phyloP scores from a whole-genome alignment of 371 early-diverging fungal species.

The Actinomucor elegans region DNA sequence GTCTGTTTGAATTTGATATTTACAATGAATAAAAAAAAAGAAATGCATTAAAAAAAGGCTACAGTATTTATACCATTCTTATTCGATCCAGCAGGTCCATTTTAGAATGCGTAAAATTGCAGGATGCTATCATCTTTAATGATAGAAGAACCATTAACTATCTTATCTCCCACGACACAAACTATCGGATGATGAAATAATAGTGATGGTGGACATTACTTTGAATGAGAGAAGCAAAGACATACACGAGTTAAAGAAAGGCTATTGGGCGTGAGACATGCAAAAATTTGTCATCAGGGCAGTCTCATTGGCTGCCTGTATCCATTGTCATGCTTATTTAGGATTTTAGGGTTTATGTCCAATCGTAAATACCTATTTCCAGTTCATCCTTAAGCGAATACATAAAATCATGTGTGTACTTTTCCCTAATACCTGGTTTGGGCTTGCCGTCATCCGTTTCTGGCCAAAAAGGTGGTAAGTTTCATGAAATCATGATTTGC shows the following conservation, averaged over 20 bases:
- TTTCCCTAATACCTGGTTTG: too few relatives aligned
- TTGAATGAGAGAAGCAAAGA: neutral
- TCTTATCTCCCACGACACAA: constrained; percentile 15
- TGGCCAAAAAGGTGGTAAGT: too few relatives aligned
- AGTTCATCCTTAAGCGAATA: too few relatives aligned
- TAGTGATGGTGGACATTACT: too few relatives aligned
- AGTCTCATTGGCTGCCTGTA: constrained; percentile 1
- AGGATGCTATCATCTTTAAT: neutral
- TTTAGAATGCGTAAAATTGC: too few relatives aligned
- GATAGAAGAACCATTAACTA: constrained; percentile 6
- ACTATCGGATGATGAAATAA: constrained; percentile 9
- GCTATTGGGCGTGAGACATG: constrained; percentile 6
- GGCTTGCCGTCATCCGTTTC: too few relatives aligned
- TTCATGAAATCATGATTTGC: too few relatives aligned
- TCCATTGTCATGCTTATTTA: constrained; percentile 6
- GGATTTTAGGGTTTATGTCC: constrained; percentile 7
- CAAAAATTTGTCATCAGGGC: constrained; percentile 8
- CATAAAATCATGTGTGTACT: too few relatives aligned
- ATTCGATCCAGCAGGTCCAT: neutral
- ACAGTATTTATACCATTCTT: constrained; percentile 2
- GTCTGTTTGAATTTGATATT: neutral
- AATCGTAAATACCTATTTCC: too few relatives aligned
- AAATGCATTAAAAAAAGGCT: neutral
- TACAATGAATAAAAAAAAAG: neutral
- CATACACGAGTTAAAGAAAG: neutral